Base-by-base conservation (phyloP, 257 asterid genomes). In the Solanum ahanhuiri region DNA sequence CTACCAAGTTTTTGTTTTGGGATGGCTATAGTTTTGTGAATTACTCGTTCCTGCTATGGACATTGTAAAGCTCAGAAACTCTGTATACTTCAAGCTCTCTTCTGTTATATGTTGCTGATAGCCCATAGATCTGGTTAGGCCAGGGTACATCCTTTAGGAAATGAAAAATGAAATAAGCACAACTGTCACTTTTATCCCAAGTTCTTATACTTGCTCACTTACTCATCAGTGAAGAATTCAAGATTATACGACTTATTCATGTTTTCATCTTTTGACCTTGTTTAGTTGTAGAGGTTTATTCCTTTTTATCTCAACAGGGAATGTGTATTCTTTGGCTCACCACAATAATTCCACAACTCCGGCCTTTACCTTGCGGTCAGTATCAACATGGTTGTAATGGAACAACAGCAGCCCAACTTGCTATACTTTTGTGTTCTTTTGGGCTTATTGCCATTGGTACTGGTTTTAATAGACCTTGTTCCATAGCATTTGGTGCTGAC, bases 401-500 rank as follows among this genome's bases (percentile, higher is more conserved):
- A 69, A 60, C 85, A 83, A 75, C 85, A 23, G 37, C 76, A 45
- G 41, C 1, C 31, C 89, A 75, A 84, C 20, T 58, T 75, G 25
- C 63, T 35, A 28, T 75, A 15, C 9, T 84, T 48, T 43, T 87
- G 48, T 48, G 28, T 37, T 84, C 87, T 12, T 63, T 87, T 20
- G 67, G 58, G 34, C 20, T 84, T 33, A 84, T 84, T 9, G 34
- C 87, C 18, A 28, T 87, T 20, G 86, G 83, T 76, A 71, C 85
- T 73, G 86, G 89, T 69, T 87, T 64, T 76, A 72, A 75, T 20
- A 75, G 89, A 69, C 89, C 89, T 45, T 87, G 89, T 77, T 84
- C 83, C 63, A 75, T 87, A 23, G 81, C 82, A 58, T 84, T 87
- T 7, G 87, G 87, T 51, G 85, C 89, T 3, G 87, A 84, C 70